Conservation (phyloP, 2,329 filamentous ascomycete genomes). For the Aspergillus vadensis region DNA sequence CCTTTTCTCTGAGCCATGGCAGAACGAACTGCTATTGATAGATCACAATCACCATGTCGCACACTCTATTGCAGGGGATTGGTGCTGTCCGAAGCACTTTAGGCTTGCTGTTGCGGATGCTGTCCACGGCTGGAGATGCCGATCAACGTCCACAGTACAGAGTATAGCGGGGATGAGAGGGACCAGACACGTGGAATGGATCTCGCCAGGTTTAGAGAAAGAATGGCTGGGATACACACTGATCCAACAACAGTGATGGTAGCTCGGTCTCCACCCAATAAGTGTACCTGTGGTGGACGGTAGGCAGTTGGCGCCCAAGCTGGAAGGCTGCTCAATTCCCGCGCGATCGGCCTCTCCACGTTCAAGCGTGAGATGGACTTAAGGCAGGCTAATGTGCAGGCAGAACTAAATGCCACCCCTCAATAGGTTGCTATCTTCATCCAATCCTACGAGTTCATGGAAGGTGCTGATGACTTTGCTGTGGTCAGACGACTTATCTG, state of each 20-base stretch:
- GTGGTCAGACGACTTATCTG: not conserved
- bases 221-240: not conserved
- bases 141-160: not conserved
- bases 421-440: not conserved
- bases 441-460: not conserved
- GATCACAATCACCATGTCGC: constrained; percentile 10
- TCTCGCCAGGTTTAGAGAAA: not conserved
- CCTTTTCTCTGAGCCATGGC: constrained; percentile 17
- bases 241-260: not conserved
- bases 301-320: not conserved
- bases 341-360: not conserved
- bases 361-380: no score
- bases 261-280: not conserved
- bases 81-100: no score
- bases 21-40: not conserved
- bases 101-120: not conserved
- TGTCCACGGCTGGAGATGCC: not conserved
- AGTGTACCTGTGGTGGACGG: not conserved
- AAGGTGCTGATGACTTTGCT: not conserved
- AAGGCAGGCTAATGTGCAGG: no score
- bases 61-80: not conserved
- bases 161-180: not conserved
- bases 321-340: not conserved
- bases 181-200: not conserved
- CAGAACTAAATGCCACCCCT: not conserved